Percentiles rank a stretch among this genome's conserved stretches.
Evolutionary conservation across 768 basidiomycete species (phyloP).

Genomic region (Sutorius australiensis): DNA sequence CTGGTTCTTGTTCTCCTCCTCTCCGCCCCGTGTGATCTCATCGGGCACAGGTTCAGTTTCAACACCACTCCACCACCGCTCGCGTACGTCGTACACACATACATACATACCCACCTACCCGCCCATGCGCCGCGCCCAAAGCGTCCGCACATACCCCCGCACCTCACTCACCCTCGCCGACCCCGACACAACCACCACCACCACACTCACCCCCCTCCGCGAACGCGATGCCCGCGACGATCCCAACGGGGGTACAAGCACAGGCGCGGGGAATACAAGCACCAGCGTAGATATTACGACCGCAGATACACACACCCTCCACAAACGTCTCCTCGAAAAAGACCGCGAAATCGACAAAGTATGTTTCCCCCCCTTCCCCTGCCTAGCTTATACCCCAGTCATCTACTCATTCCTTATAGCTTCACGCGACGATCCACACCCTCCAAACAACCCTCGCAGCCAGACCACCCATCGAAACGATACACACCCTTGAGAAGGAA

Average conservation of each 20-base stretch:
- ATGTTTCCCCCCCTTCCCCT: background rate
- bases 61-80: no score
- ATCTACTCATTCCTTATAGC: slow-evolving; percentile 33
- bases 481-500: slow-evolving; percentile 68
- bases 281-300: no score
- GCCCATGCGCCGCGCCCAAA: slow-evolving; percentile 58
- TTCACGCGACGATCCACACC: slow-evolving; percentile 56
- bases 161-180: slow-evolving; percentile 40
- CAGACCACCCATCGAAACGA: slow-evolving; percentile 62
- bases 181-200: background rate
- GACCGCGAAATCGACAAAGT: slow-evolving; percentile 72
- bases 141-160: slow-evolving; percentile 51
- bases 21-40: no score
- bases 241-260: no score
- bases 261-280: no score
- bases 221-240: slow-evolving; percentile 30
- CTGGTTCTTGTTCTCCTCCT: no score
- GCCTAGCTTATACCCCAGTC: background rate
- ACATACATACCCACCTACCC: no score
- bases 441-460: slow-evolving; percentile 64
- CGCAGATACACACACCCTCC: slow-evolving; percentile 37
- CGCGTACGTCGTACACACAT: no score
- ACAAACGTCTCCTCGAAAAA: slow-evolving; percentile 61
- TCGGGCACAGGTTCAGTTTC: no score
- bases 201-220: slow-evolving; percentile 59